Evolutionary conservation across 495 filamentous ascomycete genomes (phyloP), one percentile per base, ranked within the genome.

Genomic region (Daldinia grandis): DNA sequence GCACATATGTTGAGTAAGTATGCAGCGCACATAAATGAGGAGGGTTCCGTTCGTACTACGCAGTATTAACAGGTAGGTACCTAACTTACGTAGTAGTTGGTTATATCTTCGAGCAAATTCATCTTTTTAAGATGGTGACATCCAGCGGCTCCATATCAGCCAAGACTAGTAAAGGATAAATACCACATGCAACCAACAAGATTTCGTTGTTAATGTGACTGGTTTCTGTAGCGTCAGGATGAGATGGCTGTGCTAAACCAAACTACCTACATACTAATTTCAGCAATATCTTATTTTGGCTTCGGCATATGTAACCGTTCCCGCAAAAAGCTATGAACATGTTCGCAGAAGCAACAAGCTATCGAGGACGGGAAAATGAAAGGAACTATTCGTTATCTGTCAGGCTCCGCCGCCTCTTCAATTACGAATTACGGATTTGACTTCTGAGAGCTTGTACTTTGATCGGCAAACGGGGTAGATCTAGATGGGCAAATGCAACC

Each of bases 311-410:
- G 53, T 37, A 59, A 15, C 66, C 35, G 54, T 59, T 59, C 24
- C 44, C 59, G 25, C 54, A 27, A 9, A 9, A 40, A 24, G 40
- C 38, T 51, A 54, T 42, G 44, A 51, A 31, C 35, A 30, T 65
- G 30, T 60, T 64, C 21, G 60, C 25, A 55, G 47, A 40, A 60
- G 24, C 49, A 27, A 25, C 62, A 57, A 57, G 66, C 68, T 71
- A 66, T 71, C 51, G 62, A 50, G 38, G 24, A 28, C 62, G 56
- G 58, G 50, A 65, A 61, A 65, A 66, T 37, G 33, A 65, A 61
- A 69, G 17, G n/a, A n/a, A n/a, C n/a, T 37, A 27, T 47, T 15
- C 24, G n/a, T 19, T 53, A 15, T 38, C 30, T 25, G 3, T 59
- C 28, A 25, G n/a, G n/a, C 21, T 42, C 47, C 17, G 33, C 19